Base-by-base conservation (phyloP, 176 grass and related monocot species). In the Oryza officinalis region DNA sequence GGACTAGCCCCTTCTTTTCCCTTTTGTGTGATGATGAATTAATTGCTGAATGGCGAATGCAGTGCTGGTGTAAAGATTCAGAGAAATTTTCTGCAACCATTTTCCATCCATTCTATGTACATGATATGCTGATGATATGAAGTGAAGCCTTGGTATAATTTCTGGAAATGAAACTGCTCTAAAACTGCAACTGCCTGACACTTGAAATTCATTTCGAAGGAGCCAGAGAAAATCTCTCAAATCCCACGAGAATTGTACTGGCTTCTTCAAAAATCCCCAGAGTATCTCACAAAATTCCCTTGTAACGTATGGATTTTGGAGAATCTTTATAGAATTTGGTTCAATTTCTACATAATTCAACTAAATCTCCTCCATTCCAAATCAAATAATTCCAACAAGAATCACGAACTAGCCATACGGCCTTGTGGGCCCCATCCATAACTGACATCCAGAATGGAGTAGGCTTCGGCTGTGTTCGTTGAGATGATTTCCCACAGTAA, bases 61-160 rank as follows among this genome's bases (percentile, higher is more conserved):
- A 28, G 69, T 61, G 69, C 46, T 23, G 69, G 0, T 72, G 81
- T 71, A 77, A 71, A 87, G 80, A 75, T 83, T 40, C 18, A 17
- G 2, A 20, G 37, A 27, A 47, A 10, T 75, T 63, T 18, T 86
- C 23, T 69, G 25, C 13, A 45, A 33, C 35, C 35, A 65, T 10
- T 31, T 80, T 25, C 5, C 37, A 17, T 6, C 2, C 52, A n/a
- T 57, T 57, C 7, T 45, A 4, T 47, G 32, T 63, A 20, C 20
- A 22, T 12, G 27, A 22, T 18, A 22, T 18, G 27, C 4, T 23
- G 76, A 66, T 13, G 60, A 45, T 23, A 10, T 25, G 37, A 38
- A 38, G 9, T 79, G 10, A 64, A 47, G 41, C 77, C n/a, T 27
- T 49, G 25, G 43, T 8, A 12, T 12, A 40, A 4, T 23, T 61